Base-by-base conservation (phyloP, 306 rosid genomes). In the Elaeagnus macrophylla region DNA sequence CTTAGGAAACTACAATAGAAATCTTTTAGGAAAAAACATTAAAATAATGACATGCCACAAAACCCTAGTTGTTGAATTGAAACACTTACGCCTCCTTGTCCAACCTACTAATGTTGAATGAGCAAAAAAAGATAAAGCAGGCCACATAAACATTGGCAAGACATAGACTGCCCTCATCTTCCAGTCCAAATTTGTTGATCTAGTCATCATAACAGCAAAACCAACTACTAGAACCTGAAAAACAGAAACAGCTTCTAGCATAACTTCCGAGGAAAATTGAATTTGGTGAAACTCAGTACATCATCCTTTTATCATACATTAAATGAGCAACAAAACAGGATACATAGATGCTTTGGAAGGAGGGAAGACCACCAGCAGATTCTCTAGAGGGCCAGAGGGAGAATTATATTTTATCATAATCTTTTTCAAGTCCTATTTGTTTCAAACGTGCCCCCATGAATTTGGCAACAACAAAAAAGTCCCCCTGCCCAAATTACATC, bases 91-190 rank as follows among this genome's bases (percentile, higher is more conserved):
- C 79, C 84, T 87, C 67, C 37, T 77, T 48, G 78, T 82, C 75
- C 78, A 75, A 75, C 81, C 82, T 50, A 61, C 48, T 67, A 77
- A 72, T 5, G 85, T 41, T 1, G 85, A 57, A 80, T 91, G 82
- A 12, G 75, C 40, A 69, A 73, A 64, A 45, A 70, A 11, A 51
- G 95, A 69, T 39, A 91, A 49, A 45, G 72, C 88, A 41, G 99
- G 95, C 75, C 84, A 72, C 67, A 91, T 83, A 82, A 91, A 91
- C 96, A 91, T 87, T 0, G 99, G 99, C 54, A 79, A 65, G 71
- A 87, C 75, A 60, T 82, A 72, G 51, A 84, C 57, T 7, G 94
- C 83, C 64, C n/a, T n/a, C n/a, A n/a, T n/a, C n/a, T n/a, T n/a
- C n/a, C n/a, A n/a, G n/a, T n/a, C n/a, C n/a, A n/a, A 55, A 59